phyloP scores from a whole-genome alignment of 257 asterid species.

The Nicotiana undulata region DNA sequence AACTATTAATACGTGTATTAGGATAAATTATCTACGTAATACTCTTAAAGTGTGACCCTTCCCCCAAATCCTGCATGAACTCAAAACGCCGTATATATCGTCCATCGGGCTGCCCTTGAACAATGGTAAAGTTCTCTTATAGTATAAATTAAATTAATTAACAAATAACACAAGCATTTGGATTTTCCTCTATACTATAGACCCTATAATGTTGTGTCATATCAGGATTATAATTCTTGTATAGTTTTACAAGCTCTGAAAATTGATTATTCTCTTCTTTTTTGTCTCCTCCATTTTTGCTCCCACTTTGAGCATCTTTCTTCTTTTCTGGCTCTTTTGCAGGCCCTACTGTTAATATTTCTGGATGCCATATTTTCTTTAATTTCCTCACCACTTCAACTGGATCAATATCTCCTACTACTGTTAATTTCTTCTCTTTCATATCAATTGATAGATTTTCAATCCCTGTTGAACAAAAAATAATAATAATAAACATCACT shows the following conservation, averaged over 20 bases:
- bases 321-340: conserved; percentile 20
- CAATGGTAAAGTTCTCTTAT: too few relatives aligned
- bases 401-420: conserved; percentile 24
- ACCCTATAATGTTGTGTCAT: not conserved
- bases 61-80: too few relatives aligned
- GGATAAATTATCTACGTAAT: too few relatives aligned
- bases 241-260: conserved; percentile 16
- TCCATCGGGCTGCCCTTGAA: too few relatives aligned
- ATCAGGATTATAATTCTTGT: conserved; percentile 1
- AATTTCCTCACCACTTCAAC: conserved; percentile 13
- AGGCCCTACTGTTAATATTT: conserved; percentile 22
- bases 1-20: too few relatives aligned
- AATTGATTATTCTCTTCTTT: conserved; percentile 6
- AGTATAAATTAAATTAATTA: not conserved
- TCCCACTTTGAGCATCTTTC: not conserved
- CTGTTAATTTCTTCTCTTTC: conserved; percentile 21
- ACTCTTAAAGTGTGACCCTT: too few relatives aligned
- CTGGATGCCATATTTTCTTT: conserved; percentile 21
- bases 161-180: conserved; percentile 29
- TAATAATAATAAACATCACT: too few relatives aligned
- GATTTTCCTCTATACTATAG: conserved; percentile 17
- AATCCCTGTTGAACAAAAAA: not conserved
- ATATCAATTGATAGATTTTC: conserved; percentile 16
- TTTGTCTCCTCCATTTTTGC: not conserved
- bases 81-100: too few relatives aligned